A percentile compares a stretch with the other conserved stretches of the same genome.
These are phyloP conservation scores for Warburgia ugandensis DNA, from an alignment of 164 flowering plant species.

Conservation along the genomic window DNA sequence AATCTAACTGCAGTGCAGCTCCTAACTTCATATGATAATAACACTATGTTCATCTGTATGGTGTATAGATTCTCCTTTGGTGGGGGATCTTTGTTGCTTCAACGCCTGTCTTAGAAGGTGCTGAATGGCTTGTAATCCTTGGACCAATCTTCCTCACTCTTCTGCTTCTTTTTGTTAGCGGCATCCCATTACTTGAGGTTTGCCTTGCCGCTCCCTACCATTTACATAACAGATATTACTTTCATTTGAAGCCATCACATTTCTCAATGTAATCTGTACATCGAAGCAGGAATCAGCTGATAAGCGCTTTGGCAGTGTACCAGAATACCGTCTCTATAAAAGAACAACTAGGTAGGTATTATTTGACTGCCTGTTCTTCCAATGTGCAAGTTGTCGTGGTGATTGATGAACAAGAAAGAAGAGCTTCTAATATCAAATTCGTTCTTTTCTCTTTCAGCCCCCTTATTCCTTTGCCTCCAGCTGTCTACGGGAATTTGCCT, in stretches of 20 bases:
- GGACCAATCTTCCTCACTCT: slow-evolving; percentile 83
- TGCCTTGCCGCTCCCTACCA: slow-evolving; percentile 10
- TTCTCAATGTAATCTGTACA: slow-evolving; percentile 3
- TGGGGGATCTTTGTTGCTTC: slow-evolving; percentile 94
- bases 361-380: neutral
- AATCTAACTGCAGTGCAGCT: neutral
- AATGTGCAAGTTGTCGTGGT: neutral
- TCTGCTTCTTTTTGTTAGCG: slow-evolving; percentile 90
- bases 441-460: slow-evolving; percentile 47
- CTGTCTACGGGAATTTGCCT: slow-evolving; percentile 68
- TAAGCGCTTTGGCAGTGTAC: slow-evolving; percentile 60
- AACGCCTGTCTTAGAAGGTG: slow-evolving; percentile 61
- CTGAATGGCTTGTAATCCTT: slow-evolving; percentile 81
- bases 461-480: slow-evolving; percentile 65
- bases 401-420: slow-evolving; percentile 1
- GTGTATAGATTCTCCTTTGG: slow-evolving; percentile 78
- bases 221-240: neutral
- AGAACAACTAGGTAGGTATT: slow-evolving; percentile 57
- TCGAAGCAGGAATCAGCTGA: slow-evolving; percentile 74
- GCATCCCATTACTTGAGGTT: slow-evolving; percentile 95
- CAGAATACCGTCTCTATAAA: slow-evolving; percentile 60
- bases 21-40: neutral
- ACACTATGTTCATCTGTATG: neutral
- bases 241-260: neutral
- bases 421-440: slow-evolving; percentile 2